These are phyloP conservation scores for Monilinia vaccinii-corymbosi DNA, from an alignment of 2,329 filamentous ascomycete species.

Conservation along the genomic window DNA sequence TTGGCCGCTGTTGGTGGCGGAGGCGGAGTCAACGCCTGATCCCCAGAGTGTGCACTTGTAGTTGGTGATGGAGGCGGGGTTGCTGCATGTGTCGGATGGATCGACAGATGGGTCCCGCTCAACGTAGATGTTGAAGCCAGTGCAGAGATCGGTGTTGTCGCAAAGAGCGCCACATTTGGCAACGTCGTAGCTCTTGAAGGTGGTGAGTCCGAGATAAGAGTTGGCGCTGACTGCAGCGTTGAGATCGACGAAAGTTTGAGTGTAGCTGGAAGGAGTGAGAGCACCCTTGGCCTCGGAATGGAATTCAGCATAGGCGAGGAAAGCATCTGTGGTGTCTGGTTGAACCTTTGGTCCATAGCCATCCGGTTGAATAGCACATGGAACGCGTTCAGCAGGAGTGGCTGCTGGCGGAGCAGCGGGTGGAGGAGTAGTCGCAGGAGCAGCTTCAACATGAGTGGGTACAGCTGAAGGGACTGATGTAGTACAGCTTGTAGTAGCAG, in stretches of 20 bases:
- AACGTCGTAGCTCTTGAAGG: slow-evolving; percentile 24
- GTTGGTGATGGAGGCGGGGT: slow-evolving; percentile 28
- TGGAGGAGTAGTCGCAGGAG: neutral
- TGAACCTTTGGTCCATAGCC: slow-evolving; percentile 28
- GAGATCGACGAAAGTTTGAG: slow-evolving; percentile 27
- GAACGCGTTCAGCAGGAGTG: neutral
- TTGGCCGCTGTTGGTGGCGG: slow-evolving; percentile 30
- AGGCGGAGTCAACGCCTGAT: slow-evolving; percentile 18
- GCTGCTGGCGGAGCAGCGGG: neutral
- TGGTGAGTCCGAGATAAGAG: slow-evolving; percentile 23
- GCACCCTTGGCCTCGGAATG: slow-evolving; percentile 20
- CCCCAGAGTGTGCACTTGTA: slow-evolving; percentile 32
- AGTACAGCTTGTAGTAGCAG: neutral
- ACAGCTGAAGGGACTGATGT: neutral
- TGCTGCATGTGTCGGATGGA: slow-evolving; percentile 25
- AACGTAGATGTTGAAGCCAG: slow-evolving; percentile 29
- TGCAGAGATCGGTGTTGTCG: slow-evolving; percentile 21
- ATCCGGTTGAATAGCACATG: slow-evolving; percentile 8
- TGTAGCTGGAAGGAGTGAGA: slow-evolving; percentile 27
- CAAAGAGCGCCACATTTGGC: slow-evolving; percentile 23
- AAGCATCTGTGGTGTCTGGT: slow-evolving; percentile 30
- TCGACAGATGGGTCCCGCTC: slow-evolving; percentile 29
- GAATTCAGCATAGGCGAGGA: slow-evolving; percentile 23
- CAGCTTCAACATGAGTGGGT: neutral
- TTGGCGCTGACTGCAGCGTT: slow-evolving; percentile 19